These are phyloP conservation scores for Rutstroemia sp. DNA, from an alignment of 2,329 filamentous ascomycete genomes.

Conservation along the genomic window DNA sequence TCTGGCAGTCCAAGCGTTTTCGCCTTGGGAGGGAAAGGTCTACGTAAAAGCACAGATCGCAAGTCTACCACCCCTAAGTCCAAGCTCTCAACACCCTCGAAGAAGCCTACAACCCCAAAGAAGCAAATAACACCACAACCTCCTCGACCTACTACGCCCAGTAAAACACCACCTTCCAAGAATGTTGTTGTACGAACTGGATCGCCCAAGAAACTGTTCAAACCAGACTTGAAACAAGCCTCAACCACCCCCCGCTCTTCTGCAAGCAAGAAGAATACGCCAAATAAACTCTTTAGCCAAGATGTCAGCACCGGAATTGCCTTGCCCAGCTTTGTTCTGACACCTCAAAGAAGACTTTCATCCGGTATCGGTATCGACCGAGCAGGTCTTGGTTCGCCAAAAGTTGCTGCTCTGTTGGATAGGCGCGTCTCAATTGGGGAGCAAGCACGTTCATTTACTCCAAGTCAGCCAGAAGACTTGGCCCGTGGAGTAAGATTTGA, in stretches of 20 bases:
- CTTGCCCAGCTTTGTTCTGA: conserved; percentile 58
- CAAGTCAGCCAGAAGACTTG: conserved; percentile 35
- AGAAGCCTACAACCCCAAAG: conserved; percentile 32
- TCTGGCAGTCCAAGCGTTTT: conserved; percentile 49
- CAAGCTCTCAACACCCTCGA: conserved; percentile 25
- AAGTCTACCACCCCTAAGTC: conserved; percentile 33
- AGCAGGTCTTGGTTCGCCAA: conserved; percentile 67
- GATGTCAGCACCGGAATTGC: conserved; percentile 45
- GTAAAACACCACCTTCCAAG: conserved; percentile 42
- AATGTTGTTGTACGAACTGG: conserved; percentile 38
- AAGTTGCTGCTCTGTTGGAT: conserved; percentile 63
- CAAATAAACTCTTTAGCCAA: conserved; percentile 45
- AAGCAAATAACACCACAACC: conserved; percentile 38
- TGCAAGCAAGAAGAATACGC: conserved; percentile 31
- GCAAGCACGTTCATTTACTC: conserved; percentile 54
- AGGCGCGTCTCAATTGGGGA: conserved; percentile 66
- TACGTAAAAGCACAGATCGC: conserved; percentile 41
- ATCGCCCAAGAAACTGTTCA: conserved; percentile 41
- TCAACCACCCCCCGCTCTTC: conserved; percentile 22
- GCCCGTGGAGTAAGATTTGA: conserved; percentile 52
- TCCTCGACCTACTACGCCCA: conserved; percentile 38
- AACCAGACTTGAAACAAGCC: conserved; percentile 33
- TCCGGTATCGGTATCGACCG: conserved; percentile 65
- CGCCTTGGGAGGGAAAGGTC: conserved; percentile 42
- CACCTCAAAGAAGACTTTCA: conserved; percentile 50